Evolutionary conservation across 1,139 yeast species (phyloP), one percentile per base, ranked within the genome.

Genomic region (Yamadazyma sp.): DNA sequence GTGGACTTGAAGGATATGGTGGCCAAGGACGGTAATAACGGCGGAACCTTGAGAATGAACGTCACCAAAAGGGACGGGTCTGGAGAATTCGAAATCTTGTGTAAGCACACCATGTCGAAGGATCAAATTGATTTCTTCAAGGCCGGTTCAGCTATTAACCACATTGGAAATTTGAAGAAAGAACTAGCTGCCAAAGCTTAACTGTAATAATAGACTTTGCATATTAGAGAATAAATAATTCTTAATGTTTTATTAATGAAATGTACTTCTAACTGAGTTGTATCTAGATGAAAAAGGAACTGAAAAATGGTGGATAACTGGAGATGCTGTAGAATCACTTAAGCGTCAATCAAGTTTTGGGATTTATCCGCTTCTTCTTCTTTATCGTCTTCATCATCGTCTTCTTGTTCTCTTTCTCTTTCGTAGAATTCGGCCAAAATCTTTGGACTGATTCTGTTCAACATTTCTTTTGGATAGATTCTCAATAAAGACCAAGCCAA

Each of bases 401-500:
- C 76, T 35, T 78, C 83, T 52, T 67, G 70, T 41, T 67, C 73
- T 61, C 88, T 80, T 40, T 85, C 84, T 65, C 97, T 83, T 56
- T 90, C 97, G 66, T 92, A 92, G 67, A 90, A 92, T 67, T 90
- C 98, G 51, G 81, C 83, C 61, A 92, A 75, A 54, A 92, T 89
- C 82, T 92, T 92, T 64, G 97, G 97, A 46, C 96, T 88, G 59
- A 92, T 88, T 81, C 98, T 89, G 76, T 92, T 94, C 64, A 92
- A 84, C 84, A 92, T 77, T 70, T 92, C 97, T 80, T 90, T 92
- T 61, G 99, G 99, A 75, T 92, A 92, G 62, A 92, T 92, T 76
- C 99, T 88, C 64, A 92, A 78, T 64, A 92, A 78, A 34, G 95
- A 83, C 99, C 99, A 92, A 39, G 98, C 99, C 64, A 86, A 90